Base-by-base conservation (phyloP, 1,284 basidiomycete genomes). In the Volvariella surrecta region DNA sequence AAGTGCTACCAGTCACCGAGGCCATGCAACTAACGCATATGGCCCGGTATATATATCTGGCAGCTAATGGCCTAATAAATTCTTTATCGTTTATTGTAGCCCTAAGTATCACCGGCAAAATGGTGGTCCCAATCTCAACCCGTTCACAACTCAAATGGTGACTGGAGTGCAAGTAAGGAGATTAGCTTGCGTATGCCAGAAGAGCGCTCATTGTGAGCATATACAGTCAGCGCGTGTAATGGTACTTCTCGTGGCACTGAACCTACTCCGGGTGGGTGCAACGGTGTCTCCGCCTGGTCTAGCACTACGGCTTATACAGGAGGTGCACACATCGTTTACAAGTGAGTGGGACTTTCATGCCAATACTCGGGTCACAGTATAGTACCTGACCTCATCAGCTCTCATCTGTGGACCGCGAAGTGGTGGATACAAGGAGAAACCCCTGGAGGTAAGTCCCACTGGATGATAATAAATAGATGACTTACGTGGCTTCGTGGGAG, bases 111-210 rank as follows among this genome's bases (percentile, higher is more conserved):
- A 10, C 44, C 82, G 75, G 75, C 79, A 8, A 80, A 80, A 53
- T 82, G 69, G 64, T 82, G 60, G 52, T 66, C 81, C 10, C 64
- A 67, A 6, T 56, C 63, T 15, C 62, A 66, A n/a, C 80, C 80
- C 2, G 54, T 63, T 16, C 66, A 57, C 45, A 69, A 70, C 51
- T 63, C 72, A 11, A 74, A 68, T 51, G 66, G 68, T 15, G 79
- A 81, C 45, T 82, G 79, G 81, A 74, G 71, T 50, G 71, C 79
- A 34, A 74, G 81, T 82, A 60, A 53, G 75, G 60, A 22, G 28
- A 17, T 40, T 32, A 11, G 24, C 4, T 30, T 15, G 15, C 22
- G 9, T 18, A 28, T n/a, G 17, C 19, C n/a, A 31, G 34, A 37
- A 17, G 17, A 6, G n/a, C 18, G 13, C 19, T 7, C 32, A 7